phyloP scores from a whole-genome alignment of 2,329 filamentous ascomycete species.

The Plenodomus tracheiphilus region DNA sequence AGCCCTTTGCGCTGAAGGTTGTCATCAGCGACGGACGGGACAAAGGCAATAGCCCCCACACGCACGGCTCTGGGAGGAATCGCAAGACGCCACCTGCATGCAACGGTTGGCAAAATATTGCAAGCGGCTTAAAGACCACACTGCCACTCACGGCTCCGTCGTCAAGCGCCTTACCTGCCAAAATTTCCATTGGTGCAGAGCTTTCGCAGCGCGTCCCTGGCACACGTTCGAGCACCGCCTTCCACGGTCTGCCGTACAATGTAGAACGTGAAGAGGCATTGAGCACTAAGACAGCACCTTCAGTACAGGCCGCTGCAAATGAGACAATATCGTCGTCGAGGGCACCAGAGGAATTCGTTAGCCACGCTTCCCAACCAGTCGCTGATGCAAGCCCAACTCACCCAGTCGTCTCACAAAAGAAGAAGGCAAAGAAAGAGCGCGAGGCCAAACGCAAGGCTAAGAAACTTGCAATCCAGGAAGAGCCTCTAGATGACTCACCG shows the following conservation, averaged over 20 bases:
- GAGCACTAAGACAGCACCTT: background rate
- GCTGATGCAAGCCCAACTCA: conserved; percentile 1
- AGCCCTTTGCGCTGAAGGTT: conserved; percentile 11
- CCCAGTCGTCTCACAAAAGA: conserved; percentile 23
- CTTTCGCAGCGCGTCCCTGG: background rate
- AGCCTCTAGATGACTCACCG: background rate
- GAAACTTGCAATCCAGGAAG: conserved; percentile 8
- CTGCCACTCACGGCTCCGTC: conserved; percentile 1
- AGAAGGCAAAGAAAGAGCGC: conserved; percentile 26
- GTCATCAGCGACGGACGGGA: conserved; percentile 4
- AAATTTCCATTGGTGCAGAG: background rate
- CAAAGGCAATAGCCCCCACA: no score
- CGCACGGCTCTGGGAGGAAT: background rate
- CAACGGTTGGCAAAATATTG: conserved; percentile 5
- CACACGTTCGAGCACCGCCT: background rate
- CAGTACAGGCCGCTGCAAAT: conserved; percentile 1
- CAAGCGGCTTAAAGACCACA: background rate
- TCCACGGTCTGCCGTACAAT: background rate
- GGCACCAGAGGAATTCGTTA: conserved; percentile 7
- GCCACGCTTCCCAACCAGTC: background rate
- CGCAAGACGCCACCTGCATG: background rate
- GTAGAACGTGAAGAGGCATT: background rate
- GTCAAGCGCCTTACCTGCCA: background rate
- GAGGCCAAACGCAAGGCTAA: conserved; percentile 26
- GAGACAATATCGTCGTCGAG: background rate